A percentile compares a stretch with the other conserved stretches of the same genome.
phyloP scores from a whole-genome alignment of 768 basidiomycete species.

The Thelephora aurantiotincta region DNA sequence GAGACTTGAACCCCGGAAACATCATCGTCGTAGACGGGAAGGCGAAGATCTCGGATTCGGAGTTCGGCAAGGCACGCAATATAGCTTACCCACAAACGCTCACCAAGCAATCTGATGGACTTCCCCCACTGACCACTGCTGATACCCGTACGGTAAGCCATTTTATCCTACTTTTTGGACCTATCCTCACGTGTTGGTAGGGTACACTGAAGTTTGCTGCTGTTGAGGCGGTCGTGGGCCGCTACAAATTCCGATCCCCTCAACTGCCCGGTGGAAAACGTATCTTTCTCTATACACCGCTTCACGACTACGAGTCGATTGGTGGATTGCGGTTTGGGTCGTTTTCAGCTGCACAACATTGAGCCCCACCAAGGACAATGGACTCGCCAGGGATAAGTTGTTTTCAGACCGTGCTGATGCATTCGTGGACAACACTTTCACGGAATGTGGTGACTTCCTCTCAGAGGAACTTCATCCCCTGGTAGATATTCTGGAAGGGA shows the following conservation, averaged over 20 bases:
- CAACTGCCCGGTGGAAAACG: not conserved
- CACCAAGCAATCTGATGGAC: too few relatives aligned
- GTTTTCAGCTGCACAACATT: not conserved
- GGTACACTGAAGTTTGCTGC: constrained; percentile 3
- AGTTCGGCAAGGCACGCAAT: constrained; percentile 1
- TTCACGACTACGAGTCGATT: constrained; percentile 8
- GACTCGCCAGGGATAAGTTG: too few relatives aligned
- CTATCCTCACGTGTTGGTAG: not conserved
- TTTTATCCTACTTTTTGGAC: too few relatives aligned
- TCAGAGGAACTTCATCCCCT: too few relatives aligned
- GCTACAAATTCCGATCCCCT: not conserved
- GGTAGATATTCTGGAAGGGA: too few relatives aligned
- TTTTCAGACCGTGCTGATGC: too few relatives aligned
- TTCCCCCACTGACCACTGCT: too few relatives aligned
- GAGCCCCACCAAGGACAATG: too few relatives aligned
- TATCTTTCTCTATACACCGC: constrained; percentile 1
- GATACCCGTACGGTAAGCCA: constrained; percentile 1
- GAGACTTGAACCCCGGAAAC: constrained; percentile 5
- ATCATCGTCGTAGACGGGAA: constrained; percentile 3
- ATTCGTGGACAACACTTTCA: too few relatives aligned
- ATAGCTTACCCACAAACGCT: too few relatives aligned
- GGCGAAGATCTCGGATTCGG: constrained; percentile 1
- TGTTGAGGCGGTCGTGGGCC: not conserved
- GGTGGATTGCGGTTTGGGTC: constrained; percentile 8
- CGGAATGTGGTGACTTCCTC: too few relatives aligned